Evolutionary conservation across 805 yeast genomes (phyloP).

Genomic region (Schizosaccharomyces osmophilus): DNA sequence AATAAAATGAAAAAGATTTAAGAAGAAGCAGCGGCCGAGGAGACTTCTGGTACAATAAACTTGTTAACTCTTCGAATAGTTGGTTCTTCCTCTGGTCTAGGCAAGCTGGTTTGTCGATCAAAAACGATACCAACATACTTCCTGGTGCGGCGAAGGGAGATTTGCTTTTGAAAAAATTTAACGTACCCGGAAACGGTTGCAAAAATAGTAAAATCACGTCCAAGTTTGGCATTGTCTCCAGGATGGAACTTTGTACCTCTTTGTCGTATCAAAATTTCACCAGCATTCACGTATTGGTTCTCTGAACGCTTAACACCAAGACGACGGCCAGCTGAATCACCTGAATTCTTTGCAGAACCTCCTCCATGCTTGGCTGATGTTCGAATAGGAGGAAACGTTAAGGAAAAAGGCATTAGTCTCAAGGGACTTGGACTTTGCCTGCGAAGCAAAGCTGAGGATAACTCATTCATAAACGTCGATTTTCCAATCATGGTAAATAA

Average conservation of each 20-base stretch:
- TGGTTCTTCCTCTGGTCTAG: not conserved
- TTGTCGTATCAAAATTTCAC: slow-evolving; percentile 77
- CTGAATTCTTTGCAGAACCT: slow-evolving; percentile 82
- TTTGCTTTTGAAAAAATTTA: slow-evolving; percentile 77
- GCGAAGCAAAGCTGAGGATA: no score
- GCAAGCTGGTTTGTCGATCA: not conserved
- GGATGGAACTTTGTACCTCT: slow-evolving; percentile 89
- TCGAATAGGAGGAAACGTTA: not conserved
- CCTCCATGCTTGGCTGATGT: slow-evolving; percentile 76
- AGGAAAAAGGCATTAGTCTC: no score
- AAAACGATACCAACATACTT: slow-evolving; percentile 58
- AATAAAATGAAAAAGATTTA: no score
- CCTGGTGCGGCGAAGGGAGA: slow-evolving; percentile 55
- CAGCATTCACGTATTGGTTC: slow-evolving; percentile 35
- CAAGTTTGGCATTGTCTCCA: slow-evolving; percentile 57
- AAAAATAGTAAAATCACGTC: slow-evolving; percentile 77
- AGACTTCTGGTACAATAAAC: not conserved
- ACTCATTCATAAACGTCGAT: no score
- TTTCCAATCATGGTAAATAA: no score
- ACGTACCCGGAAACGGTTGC: slow-evolving; percentile 87
- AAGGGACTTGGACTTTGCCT: no score
- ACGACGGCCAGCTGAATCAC: slow-evolving; percentile 85
- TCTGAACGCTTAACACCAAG: slow-evolving; percentile 77
- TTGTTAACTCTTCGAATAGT: not conserved
- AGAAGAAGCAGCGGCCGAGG: not conserved